phyloP scores from a whole-genome alignment of 1,139 yeast genomes.

The Candida buenavistaensis region DNA sequence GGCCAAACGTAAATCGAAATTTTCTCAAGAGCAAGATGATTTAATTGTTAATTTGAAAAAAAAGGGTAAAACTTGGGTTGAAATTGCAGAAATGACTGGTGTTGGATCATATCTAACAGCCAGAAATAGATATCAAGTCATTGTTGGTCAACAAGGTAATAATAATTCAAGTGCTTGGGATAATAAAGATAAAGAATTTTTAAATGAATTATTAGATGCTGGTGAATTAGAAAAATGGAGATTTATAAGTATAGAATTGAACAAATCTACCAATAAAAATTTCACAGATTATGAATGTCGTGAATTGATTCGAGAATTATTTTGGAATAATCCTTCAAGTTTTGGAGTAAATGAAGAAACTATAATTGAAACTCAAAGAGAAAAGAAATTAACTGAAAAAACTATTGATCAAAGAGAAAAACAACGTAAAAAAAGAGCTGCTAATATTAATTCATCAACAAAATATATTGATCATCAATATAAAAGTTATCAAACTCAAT shows the following conservation, averaged over 20 bases:
- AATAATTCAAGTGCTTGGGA: conserved; percentile 67
- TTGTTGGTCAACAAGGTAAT: conserved; percentile 83
- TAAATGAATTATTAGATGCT: conserved; percentile 58
- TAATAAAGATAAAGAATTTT: conserved; percentile 51
- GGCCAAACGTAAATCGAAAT: conserved; percentile 63
- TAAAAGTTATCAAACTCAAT: conserved; percentile 5
- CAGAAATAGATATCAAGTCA: conserved; percentile 74
- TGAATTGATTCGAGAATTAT: conserved; percentile 51
- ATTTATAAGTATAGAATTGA: conserved; percentile 60
- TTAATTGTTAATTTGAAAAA: conserved; percentile 61
- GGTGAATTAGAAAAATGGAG: conserved; percentile 76
- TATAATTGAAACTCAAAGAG: conserved; percentile 38
- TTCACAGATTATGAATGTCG: conserved; percentile 58
- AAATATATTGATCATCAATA: conserved; percentile 6
- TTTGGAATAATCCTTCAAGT: conserved; percentile 54
- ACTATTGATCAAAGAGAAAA: conserved; percentile 29
- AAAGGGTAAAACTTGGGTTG: conserved; percentile 71
- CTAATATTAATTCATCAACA: background rate
- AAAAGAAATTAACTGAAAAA: conserved; percentile 38
- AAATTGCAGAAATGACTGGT: conserved; percentile 65
- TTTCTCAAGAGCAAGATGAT: conserved; percentile 67
- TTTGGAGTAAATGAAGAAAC: conserved; percentile 57
- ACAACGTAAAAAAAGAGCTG: conserved; percentile 13
- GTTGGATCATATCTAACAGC: conserved; percentile 75
- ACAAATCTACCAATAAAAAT: conserved; percentile 56